phyloP scores from a whole-genome alignment of 2,329 filamentous ascomycete genomes.

The Beauveria sp. region DNA sequence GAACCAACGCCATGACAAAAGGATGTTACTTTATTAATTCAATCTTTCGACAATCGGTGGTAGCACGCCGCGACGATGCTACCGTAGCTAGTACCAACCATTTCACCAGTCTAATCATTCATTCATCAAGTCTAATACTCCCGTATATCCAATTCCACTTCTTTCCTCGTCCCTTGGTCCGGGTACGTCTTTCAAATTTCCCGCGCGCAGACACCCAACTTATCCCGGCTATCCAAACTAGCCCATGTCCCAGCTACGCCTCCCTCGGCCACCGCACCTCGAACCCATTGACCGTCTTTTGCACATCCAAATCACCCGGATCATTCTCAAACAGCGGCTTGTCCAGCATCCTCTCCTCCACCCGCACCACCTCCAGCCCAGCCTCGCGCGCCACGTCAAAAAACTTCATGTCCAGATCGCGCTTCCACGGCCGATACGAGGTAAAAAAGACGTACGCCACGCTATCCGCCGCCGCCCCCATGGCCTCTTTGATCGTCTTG shows the following conservation, averaged over 20 bases:
- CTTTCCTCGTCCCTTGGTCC: too few species aligned
- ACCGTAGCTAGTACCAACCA: too few species aligned
- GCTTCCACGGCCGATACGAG: slow-evolving; percentile 85
- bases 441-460: slow-evolving; percentile 87
- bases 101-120: too few species aligned
- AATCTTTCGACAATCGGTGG: background rate
- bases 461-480: slow-evolving; percentile 48
- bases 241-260: slow-evolving; percentile 14
- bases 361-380: slow-evolving; percentile 71
- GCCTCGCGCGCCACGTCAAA: slow-evolving; percentile 66
- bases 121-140: too few species aligned
- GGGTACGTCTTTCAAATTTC: too few species aligned
- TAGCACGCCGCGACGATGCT: too few species aligned
- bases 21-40: background rate
- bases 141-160: too few species aligned
- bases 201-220: too few species aligned
- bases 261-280: slow-evolving; percentile 55
- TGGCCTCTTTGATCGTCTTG: slow-evolving; percentile 59
- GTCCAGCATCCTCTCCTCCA: slow-evolving; percentile 75
- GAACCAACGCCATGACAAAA: background rate
- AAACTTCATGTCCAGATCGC: slow-evolving; percentile 77
- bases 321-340: slow-evolving; percentile 86
- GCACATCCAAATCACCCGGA: slow-evolving; percentile 71
- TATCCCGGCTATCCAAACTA: too few species aligned
- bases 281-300: slow-evolving; percentile 78